Conservation (phyloP, 202 grass and related monocot species). For the Hordeum pubiflorum region DNA sequence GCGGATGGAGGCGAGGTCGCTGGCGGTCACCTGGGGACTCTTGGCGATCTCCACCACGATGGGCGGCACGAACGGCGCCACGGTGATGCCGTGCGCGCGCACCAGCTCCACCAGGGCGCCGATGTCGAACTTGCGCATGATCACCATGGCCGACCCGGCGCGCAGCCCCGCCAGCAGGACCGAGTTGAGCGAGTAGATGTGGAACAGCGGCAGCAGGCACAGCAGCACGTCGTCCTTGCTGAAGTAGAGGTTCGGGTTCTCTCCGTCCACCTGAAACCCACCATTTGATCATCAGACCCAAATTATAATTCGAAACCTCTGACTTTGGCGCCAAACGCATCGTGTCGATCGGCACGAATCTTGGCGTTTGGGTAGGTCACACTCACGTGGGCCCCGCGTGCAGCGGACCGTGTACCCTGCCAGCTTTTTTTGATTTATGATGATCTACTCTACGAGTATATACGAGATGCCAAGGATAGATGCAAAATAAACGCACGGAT, state of each 20-base stretch:
- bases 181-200: constrained; percentile 96
- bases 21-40: constrained; percentile 43
- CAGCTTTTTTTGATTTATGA: no score
- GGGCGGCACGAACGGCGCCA: constrained; percentile 71
- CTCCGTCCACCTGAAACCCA: constrained; percentile 51
- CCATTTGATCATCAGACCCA: no score
- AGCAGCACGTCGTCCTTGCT: constrained; percentile 61
- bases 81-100: constrained; percentile 38
- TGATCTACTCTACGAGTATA: no score
- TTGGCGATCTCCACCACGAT: constrained; percentile 96
- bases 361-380: neutral
- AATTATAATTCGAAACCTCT: neutral
- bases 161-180: constrained; percentile 76
- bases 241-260: constrained; percentile 93
- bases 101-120: constrained; percentile 52
- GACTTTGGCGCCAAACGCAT: neutral
- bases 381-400: neutral
- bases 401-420: neutral
- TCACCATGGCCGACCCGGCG: constrained; percentile 53
- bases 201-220: constrained; percentile 85
- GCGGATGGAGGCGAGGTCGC: constrained; percentile 69
- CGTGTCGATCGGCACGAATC: neutral
- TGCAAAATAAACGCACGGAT: neutral
- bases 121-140: constrained; percentile 83
- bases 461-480: neutral